Conservation (phyloP, 225 moss, liverwort and hornwort species). For the Anthoceros angustus region DNA sequence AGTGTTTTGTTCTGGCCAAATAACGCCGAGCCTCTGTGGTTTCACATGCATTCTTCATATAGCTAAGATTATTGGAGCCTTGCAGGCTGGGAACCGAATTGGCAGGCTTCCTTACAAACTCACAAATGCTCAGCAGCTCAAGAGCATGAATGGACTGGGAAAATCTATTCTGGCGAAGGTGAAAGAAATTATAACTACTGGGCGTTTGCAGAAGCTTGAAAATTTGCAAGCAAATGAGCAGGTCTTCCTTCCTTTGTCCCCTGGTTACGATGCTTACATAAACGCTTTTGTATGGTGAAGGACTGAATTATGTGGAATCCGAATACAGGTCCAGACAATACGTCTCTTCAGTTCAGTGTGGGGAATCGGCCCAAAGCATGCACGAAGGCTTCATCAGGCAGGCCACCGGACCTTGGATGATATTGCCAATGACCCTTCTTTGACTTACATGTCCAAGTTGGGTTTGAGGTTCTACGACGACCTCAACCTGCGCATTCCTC, state of each 20-base stretch:
- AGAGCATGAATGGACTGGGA: conserved; percentile 19
- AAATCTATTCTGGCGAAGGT: conserved; percentile 18
- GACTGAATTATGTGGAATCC: not conserved
- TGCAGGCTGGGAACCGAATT: conserved; percentile 23
- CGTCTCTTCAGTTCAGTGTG: conserved; percentile 25
- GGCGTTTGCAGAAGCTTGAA: conserved; percentile 18
- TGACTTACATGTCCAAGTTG: conserved; percentile 20
- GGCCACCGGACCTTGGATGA: conserved; percentile 19
- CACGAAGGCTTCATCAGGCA: conserved; percentile 17
- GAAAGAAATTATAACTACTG: conserved; percentile 22
- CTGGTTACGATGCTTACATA: not conserved
- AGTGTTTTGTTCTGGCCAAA: not conserved
- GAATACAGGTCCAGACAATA: conserved; percentile 22
- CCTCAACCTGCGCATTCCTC: conserved; percentile 19
- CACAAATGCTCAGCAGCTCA: conserved; percentile 18
- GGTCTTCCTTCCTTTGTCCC: not conserved
- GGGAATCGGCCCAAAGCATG: conserved; percentile 24
- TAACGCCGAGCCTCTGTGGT: not conserved
- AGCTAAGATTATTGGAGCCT: not conserved
- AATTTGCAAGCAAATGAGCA: not conserved
- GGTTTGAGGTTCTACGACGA: conserved; percentile 27
- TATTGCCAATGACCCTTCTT: conserved; percentile 11
- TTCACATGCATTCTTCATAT: not conserved
- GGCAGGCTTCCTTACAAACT: conserved; percentile 17
- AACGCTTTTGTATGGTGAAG: not conserved